Conservation (phyloP, 768 basidiomycete genomes). For the Serendipita sp. region DNA sequence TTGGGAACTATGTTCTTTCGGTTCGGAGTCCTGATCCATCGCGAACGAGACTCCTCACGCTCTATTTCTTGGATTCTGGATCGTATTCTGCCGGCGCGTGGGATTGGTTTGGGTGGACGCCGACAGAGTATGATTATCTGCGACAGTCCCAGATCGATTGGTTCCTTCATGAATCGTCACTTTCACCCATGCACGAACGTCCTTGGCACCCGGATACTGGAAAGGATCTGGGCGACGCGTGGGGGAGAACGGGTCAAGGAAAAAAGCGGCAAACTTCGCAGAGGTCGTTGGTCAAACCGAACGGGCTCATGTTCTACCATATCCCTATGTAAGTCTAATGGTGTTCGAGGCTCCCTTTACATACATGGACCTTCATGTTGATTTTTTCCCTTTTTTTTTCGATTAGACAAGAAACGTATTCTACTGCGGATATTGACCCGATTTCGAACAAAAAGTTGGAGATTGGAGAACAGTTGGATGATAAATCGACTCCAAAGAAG, state of each 20-base stretch:
- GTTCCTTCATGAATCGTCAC: slow-evolving; percentile 72
- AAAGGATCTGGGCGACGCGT: slow-evolving; percentile 50
- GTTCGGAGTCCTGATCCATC: slow-evolving; percentile 77
- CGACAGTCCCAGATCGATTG: slow-evolving; percentile 75
- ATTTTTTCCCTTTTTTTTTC: not conserved
- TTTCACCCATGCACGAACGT: slow-evolving; percentile 51
- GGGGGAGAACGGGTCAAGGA: slow-evolving; percentile 21
- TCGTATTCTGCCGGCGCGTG: slow-evolving; percentile 46
- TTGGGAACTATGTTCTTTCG: slow-evolving; percentile 82
- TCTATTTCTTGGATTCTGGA: slow-evolving; percentile 87
- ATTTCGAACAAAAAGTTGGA: slow-evolving; percentile 48
- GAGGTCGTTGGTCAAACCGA: slow-evolving; percentile 68
- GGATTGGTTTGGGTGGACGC: slow-evolving; percentile 28
- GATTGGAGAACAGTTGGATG: slow-evolving; percentile 51
- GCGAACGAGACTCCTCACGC: slow-evolving; percentile 70
- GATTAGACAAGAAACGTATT: slow-evolving; percentile 57
- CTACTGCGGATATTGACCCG: slow-evolving; percentile 46
- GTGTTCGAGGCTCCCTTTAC: not conserved
- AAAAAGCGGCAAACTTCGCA: slow-evolving; percentile 28
- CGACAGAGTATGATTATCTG: slow-evolving; percentile 76
- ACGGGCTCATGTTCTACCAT: slow-evolving; percentile 95
- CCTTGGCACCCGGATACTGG: slow-evolving; percentile 69
- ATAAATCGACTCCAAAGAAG: slow-evolving; percentile 43
- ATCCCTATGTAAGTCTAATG: slow-evolving; percentile 60
- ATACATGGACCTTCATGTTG: not conserved